Evolutionary conservation across 2,329 filamentous ascomycete genomes (phyloP).

Genomic region (Scolecobasidium constrictum): DNA sequence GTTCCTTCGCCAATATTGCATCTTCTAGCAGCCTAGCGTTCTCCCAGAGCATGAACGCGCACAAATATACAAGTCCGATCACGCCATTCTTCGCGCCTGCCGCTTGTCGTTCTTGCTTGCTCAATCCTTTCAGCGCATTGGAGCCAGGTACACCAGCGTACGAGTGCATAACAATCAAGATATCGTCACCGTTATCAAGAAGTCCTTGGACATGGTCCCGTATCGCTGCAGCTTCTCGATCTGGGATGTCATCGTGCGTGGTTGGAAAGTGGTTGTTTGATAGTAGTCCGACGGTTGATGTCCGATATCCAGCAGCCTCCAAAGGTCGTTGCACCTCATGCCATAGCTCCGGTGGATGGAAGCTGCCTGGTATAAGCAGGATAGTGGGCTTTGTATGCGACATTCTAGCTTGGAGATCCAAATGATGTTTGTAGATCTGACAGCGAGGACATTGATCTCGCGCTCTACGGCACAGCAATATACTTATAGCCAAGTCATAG

Average conservation of each 20-base stretch:
- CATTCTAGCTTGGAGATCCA: too few relatives aligned
- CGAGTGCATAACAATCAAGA: constrained; percentile 24
- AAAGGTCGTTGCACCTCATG: not conserved
- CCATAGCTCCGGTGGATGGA: not conserved
- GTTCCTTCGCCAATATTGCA: not conserved
- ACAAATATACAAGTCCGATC: constrained; percentile 16
- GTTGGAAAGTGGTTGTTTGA: not conserved
- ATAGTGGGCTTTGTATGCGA: not conserved
- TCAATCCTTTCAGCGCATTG: constrained; percentile 19
- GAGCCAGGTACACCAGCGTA: constrained; percentile 23
- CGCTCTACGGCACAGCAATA: too few relatives aligned
- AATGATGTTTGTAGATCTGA: too few relatives aligned
- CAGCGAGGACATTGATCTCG: too few relatives aligned
- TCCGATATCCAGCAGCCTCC: not conserved
- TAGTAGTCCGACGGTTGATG: not conserved
- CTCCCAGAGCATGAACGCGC: not conserved
- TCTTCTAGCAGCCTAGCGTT: not conserved
- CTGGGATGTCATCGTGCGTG: not conserved
- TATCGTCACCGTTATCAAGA: constrained; percentile 23
- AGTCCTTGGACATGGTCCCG: not conserved
- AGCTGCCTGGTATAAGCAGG: not conserved
- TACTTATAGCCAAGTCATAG: too few relatives aligned
- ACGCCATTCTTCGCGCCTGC: constrained; percentile 23
- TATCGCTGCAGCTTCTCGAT: not conserved
- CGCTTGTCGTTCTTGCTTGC: constrained; percentile 16